Percentiles rank a stretch among this genome's conserved stretches.
Evolutionary conservation across 2,329 filamentous ascomycete species (phyloP).

Genomic region (Fusarium phyllophilum): DNA sequence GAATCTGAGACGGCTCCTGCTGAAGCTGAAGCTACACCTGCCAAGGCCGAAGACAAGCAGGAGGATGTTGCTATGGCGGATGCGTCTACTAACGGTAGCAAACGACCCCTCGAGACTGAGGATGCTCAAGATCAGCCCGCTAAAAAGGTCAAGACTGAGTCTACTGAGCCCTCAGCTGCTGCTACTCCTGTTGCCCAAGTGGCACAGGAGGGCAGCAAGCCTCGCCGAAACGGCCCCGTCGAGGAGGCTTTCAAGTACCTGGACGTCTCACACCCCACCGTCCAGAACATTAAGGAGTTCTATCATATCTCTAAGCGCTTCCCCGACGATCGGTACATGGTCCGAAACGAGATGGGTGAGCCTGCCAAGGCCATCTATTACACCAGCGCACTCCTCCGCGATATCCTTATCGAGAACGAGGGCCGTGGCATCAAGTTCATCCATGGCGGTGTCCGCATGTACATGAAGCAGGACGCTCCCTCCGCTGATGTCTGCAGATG

Average conservation of each 20-base stretch:
- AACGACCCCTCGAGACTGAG: constrained; percentile 50
- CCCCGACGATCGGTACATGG: constrained; percentile 92
- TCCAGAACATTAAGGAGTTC: constrained; percentile 81
- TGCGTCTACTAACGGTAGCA: constrained; percentile 45
- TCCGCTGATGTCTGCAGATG: constrained; percentile 87
- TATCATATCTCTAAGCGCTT: constrained; percentile 87
- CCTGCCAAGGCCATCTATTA: constrained; percentile 98
- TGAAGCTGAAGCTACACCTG: not conserved
- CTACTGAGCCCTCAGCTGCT: constrained; percentile 26
- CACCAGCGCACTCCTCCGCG: constrained; percentile 83
- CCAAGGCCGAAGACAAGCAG: constrained; percentile 28
- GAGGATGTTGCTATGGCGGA: constrained; percentile 48
- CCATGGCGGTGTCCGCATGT: constrained; percentile 98
- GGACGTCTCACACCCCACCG: constrained; percentile 75
- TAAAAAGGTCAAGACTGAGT: constrained; percentile 61
- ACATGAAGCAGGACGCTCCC: constrained; percentile 95
- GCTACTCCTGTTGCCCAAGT: constrained; percentile 40
- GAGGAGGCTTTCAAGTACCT: constrained; percentile 98
- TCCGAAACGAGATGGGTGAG: constrained; percentile 88
- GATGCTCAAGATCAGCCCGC: constrained; percentile 53
- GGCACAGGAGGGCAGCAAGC: constrained; percentile 46
- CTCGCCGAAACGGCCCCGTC: constrained; percentile 63
- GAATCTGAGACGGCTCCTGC: constrained; percentile 51
- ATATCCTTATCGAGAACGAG: constrained; percentile 88
- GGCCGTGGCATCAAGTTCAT: constrained; percentile 94